Evolutionary conservation across 2,329 filamentous ascomycete genomes (phyloP).

Genomic region (Pseudomassariella vexata): DNA sequence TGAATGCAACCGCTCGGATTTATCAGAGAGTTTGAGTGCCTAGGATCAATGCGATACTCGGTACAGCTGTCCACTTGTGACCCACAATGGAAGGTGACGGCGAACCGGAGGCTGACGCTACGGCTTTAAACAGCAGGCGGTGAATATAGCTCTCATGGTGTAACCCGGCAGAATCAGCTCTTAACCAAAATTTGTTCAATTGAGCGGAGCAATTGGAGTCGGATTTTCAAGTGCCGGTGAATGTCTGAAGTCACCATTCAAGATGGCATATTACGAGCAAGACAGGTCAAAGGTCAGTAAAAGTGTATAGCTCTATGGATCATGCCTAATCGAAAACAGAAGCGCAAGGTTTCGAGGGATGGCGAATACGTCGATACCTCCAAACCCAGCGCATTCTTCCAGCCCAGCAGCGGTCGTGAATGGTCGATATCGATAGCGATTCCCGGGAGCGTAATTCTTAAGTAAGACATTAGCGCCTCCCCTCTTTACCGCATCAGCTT

Average conservation of each 20-base stretch:
- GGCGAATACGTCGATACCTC: constrained; percentile 45
- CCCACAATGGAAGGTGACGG: constrained; percentile 1
- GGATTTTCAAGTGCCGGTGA: background rate
- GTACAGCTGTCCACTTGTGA: constrained; percentile 3
- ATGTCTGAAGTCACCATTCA: background rate
- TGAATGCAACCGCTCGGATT: too few relatives aligned
- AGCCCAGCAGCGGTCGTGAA: constrained; percentile 55
- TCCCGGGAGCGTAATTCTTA: constrained; percentile 70
- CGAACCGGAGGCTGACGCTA: background rate
- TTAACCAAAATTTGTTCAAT: constrained; percentile 3
- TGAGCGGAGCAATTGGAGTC: background rate
- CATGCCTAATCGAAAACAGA: too few relatives aligned
- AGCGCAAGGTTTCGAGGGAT: constrained; percentile 42
- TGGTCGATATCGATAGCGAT: constrained; percentile 76
- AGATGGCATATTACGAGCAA: constrained; percentile 4
- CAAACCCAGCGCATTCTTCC: constrained; percentile 65
- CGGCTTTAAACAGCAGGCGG: constrained; percentile 6
- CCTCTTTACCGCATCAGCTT: constrained; percentile 4
- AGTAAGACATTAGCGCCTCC: constrained; percentile 40
- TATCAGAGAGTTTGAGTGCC: too few relatives aligned
- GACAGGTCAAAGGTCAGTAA: constrained; percentile 12
- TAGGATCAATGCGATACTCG: too few relatives aligned
- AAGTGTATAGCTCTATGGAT: too few relatives aligned
- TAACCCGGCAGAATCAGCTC: constrained; percentile 4
- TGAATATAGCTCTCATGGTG: background rate